Percentiles rank a stretch among this genome's conserved stretches.
phyloP scores from a whole-genome alignment of 2,329 filamentous ascomycete species.

The Claviceps purpurea region DNA sequence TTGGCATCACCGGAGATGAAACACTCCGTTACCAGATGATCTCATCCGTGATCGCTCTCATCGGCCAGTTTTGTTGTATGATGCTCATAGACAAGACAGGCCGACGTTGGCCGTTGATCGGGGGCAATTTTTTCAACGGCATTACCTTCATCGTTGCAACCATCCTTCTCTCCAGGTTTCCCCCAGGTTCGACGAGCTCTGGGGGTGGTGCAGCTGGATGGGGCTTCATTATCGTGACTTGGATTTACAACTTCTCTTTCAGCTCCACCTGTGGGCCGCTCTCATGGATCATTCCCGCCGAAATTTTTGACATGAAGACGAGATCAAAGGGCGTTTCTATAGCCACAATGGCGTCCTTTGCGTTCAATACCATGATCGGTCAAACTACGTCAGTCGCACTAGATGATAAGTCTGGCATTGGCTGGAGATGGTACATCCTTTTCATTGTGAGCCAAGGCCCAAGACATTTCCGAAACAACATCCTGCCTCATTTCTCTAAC shows the following conservation, averaged over 20 bases:
- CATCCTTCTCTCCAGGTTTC: not conserved
- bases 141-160: not conserved
- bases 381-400: not conserved
- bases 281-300: not conserved
- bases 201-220: not conserved
- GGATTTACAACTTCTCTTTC: not conserved
- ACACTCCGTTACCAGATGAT: not conserved
- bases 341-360: not conserved
- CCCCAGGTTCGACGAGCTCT: not conserved
- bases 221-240: not conserved
- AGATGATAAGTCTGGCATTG: not conserved
- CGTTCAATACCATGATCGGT: not conserved
- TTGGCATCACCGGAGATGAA: not conserved
- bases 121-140: not conserved
- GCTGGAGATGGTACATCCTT: not conserved
- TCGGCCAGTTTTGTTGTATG: not conserved
- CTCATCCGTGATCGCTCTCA: not conserved
- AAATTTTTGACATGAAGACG: not conserved
- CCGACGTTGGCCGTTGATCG: not conserved
- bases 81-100: not conserved
- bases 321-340: not conserved
- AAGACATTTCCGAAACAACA: no score
- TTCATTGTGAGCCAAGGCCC: not conserved
- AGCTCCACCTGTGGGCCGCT: not conserved
- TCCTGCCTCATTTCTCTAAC: not conserved